phyloP scores from a whole-genome alignment of 2,329 filamentous ascomycete genomes.

The Microascus cirrosus region DNA sequence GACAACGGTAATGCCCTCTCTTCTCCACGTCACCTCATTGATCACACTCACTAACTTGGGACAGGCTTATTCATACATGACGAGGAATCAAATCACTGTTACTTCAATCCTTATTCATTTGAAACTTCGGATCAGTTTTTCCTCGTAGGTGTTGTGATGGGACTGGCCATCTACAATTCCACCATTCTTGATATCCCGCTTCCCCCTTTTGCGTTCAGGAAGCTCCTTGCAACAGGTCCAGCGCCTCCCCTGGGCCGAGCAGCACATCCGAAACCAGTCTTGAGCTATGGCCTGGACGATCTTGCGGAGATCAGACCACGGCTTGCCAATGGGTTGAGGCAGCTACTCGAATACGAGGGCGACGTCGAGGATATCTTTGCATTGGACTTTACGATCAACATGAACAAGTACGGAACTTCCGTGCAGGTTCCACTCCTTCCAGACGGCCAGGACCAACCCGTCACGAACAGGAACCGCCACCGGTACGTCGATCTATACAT shows the following conservation, averaged over 20 bases:
- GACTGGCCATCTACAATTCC: slow-evolving; percentile 88
- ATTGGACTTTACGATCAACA: slow-evolving; percentile 68
- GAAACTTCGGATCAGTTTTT: slow-evolving; percentile 90
- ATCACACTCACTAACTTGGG: slow-evolving; percentile 7
- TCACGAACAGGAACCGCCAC: slow-evolving; percentile 73
- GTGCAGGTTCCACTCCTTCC: slow-evolving; percentile 59
- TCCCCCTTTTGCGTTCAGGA: slow-evolving; percentile 81
- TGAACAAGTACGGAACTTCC: slow-evolving; percentile 64
- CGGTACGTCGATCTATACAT: slow-evolving; percentile 86
- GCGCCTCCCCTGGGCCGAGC: slow-evolving; percentile 40
- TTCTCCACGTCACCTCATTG: background rate
- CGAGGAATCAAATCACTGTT: slow-evolving; percentile 81
- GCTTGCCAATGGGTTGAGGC: slow-evolving; percentile 62
- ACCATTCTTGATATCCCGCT: slow-evolving; percentile 84
- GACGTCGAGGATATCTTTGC: slow-evolving; percentile 73
- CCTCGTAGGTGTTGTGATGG: slow-evolving; percentile 76
- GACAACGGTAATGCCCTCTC: slow-evolving; percentile 54
- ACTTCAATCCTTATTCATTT: slow-evolving; percentile 84
- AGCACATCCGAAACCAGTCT: slow-evolving; percentile 45
- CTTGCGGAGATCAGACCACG: slow-evolving; percentile 70
- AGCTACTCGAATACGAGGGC: slow-evolving; percentile 73
- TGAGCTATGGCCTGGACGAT: slow-evolving; percentile 70
- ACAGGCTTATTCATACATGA: slow-evolving; percentile 86
- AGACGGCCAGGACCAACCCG: slow-evolving; percentile 60
- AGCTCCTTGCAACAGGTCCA: slow-evolving; percentile 71